phyloP scores from a whole-genome alignment of 2,329 filamentous ascomycete species.

The Clarireedia sp. region DNA sequence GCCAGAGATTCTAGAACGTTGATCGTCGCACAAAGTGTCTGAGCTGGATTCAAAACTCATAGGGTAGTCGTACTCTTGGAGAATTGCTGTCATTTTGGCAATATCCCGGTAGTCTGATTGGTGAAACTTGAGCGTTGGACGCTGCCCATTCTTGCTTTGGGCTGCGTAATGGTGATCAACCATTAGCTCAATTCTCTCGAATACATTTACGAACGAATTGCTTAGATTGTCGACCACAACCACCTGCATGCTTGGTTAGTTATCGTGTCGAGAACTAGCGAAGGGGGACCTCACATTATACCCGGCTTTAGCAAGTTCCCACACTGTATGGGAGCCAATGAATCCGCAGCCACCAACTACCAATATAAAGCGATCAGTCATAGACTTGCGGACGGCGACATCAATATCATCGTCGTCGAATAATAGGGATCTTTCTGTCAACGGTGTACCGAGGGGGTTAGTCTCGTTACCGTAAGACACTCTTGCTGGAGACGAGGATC shows the following conservation, averaged over 20 bases:
- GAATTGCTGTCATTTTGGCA: conserved; percentile 18
- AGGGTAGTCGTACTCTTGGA: conserved; percentile 19
- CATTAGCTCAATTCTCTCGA: conserved; percentile 17
- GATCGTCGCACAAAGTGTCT: background rate
- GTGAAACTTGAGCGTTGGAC: conserved; percentile 24
- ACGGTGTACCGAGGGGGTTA: conserved; percentile 17
- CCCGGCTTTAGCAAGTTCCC: conserved; percentile 40
- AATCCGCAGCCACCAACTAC: conserved; percentile 42
- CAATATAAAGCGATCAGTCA: conserved; percentile 26
- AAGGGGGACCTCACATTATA: conserved; percentile 30
- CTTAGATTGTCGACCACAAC: conserved; percentile 31
- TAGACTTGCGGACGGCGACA: conserved; percentile 12
- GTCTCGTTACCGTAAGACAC: conserved; percentile 16
- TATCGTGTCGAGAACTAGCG: background rate
- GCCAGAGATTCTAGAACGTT: conserved; percentile 40
- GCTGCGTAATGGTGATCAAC: conserved; percentile 15
- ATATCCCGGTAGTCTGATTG: conserved; percentile 25
- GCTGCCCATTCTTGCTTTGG: conserved; percentile 10
- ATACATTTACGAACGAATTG: conserved; percentile 29
- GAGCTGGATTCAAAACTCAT: conserved; percentile 8
- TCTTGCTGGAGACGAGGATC: conserved; percentile 17
- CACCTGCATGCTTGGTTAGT: conserved; percentile 25
- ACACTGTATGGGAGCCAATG: conserved; percentile 42
- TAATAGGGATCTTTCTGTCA: conserved; percentile 21
- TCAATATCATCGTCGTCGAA: conserved; percentile 20